These are phyloP conservation scores for Danielia reshetovae DNA, from an alignment of 805 yeast species.

Conservation along the genomic window DNA sequence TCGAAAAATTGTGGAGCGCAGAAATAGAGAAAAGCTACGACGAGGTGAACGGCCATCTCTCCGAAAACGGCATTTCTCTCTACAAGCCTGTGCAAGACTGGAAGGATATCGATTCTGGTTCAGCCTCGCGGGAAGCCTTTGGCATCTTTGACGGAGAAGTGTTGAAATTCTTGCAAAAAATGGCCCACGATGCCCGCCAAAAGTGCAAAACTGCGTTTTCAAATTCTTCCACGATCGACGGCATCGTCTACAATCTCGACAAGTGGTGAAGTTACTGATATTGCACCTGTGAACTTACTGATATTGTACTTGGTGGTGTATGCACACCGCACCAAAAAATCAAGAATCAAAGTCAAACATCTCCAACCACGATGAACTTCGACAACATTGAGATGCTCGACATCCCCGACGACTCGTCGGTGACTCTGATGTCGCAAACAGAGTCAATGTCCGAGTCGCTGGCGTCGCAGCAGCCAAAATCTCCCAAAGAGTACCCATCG, in stretches of 20 bases:
- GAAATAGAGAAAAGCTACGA: neutral
- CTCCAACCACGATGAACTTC: conserved; percentile 16
- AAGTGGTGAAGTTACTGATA: no score
- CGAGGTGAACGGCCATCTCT: neutral
- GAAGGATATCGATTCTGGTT: neutral
- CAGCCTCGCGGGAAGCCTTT: neutral
- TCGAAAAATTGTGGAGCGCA: neutral
- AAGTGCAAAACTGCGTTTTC: no score
- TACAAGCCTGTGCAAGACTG: neutral
- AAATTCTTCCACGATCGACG: no score
- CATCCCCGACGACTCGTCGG: conserved; percentile 32
- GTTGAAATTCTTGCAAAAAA: no score
- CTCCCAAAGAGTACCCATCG: conserved; percentile 28
- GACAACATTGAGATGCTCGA: conserved; percentile 36
- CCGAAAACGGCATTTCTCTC: no score
- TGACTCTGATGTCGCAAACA: conserved; percentile 23
- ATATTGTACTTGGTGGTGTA: no score
- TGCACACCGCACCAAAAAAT: neutral
- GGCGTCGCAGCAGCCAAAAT: conserved; percentile 1
- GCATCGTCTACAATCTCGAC: no score
- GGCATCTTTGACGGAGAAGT: neutral
- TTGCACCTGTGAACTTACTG: no score
- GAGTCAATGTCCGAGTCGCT: conserved; percentile 21
- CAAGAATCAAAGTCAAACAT: neutral
- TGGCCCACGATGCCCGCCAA: no score